Percentiles rank a stretch among this genome's conserved stretches.
Conservation (phyloP, 345 rosid genomes). For the Populus pruinosa region DNA sequence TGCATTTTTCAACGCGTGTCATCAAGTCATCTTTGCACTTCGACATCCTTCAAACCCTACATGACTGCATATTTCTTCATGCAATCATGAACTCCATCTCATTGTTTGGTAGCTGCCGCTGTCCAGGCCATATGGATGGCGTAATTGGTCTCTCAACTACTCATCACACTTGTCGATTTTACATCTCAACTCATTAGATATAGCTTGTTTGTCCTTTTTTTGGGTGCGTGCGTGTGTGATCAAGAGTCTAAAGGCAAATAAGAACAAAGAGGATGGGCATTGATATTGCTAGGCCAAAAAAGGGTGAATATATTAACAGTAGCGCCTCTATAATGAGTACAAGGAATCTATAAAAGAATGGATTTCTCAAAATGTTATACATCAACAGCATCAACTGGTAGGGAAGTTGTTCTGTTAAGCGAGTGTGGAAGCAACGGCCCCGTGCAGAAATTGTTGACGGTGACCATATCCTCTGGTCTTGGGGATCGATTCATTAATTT, state of each 20-base stretch:
- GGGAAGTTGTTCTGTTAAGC: conserved; percentile 61
- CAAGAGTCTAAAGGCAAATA: background rate
- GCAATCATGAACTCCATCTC: background rate
- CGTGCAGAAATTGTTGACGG: conserved; percentile 31
- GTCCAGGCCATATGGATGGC: background rate
- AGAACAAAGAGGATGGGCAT: conserved; percentile 1
- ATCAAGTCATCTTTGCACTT: background rate
- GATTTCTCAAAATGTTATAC: conserved; percentile 26
- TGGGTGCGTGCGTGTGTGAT: background rate
- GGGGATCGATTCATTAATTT: conserved; percentile 24
- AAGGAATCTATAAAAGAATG: conserved; percentile 35
- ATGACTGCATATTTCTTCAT: background rate
- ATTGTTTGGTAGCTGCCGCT: background rate
- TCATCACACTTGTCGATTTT: background rate
- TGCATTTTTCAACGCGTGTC: background rate
- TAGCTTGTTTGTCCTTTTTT: background rate
- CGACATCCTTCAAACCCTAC: background rate
- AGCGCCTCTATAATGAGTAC: conserved; percentile 28
- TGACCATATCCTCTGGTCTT: conserved; percentile 12
- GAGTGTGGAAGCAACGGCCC: conserved; percentile 45
- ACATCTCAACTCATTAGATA: background rate
- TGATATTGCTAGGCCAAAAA: background rate
- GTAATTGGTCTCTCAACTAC: background rate
- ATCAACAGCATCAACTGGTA: conserved; percentile 67
- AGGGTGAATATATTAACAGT: conserved; percentile 15